Evolutionary conservation across 352 stramenopile genomes (phyloP).

Genomic region (Globisporangium iwayamae): DNA sequence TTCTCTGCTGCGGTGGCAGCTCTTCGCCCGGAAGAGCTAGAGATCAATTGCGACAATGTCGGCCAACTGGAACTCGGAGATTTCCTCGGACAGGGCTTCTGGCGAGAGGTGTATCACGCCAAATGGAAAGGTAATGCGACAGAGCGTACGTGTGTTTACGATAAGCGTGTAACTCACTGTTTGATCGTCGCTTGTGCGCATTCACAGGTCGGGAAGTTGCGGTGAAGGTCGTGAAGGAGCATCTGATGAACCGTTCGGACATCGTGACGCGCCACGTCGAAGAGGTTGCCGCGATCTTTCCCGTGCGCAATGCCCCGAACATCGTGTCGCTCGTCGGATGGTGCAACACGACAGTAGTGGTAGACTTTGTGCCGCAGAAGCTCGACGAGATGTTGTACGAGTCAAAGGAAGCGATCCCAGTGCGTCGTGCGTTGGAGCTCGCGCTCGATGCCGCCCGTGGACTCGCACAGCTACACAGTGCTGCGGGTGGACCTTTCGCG

Average conservation of each 20-base stretch:
- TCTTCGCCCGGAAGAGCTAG: conserved; percentile 54
- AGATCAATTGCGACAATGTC: conserved; percentile 74
- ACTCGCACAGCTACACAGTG: conserved; percentile 63
- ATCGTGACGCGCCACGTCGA: conserved; percentile 75
- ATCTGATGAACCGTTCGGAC: conserved; percentile 44
- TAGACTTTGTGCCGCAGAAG: conserved; percentile 66
- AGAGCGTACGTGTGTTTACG: neutral
- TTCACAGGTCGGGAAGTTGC: conserved; percentile 42
- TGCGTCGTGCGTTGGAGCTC: conserved; percentile 44
- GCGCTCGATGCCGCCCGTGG: conserved; percentile 52
- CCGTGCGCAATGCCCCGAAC: conserved; percentile 62
- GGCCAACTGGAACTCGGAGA: conserved; percentile 43
- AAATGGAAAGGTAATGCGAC: conserved; percentile 54
- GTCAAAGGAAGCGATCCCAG: conserved; percentile 32
- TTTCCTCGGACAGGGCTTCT: conserved; percentile 65
- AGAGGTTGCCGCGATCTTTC: conserved; percentile 64
- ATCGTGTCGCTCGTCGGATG: conserved; percentile 69
- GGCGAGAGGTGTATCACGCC: conserved; percentile 65
- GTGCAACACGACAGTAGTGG: conserved; percentile 74
- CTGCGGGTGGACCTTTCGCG: conserved; percentile 59
- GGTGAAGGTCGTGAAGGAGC: conserved; percentile 66
- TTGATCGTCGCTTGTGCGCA: neutral
- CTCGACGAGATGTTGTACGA: conserved; percentile 66
- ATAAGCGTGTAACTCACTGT: neutral
- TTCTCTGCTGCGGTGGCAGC: conserved; percentile 52